Evolutionary conservation across 2,329 filamentous ascomycete genomes (phyloP), one percentile per base, ranked within the genome.

Genomic region (Achaetomium macrosporum): DNA sequence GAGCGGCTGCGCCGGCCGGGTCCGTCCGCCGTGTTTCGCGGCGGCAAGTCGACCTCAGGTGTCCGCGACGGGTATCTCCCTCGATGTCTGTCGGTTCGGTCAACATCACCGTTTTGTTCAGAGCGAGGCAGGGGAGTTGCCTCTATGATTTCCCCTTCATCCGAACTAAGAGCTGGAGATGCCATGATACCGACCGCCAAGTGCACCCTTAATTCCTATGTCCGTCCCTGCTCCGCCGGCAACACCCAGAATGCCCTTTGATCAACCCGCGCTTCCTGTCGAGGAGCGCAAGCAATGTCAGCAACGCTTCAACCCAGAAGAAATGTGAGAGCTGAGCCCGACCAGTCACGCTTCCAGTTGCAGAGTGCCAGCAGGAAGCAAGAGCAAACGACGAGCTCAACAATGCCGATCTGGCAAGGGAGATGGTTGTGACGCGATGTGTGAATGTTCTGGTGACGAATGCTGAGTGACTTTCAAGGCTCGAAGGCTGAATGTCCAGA

Each of bases 61-160:
- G 81, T 82, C 66, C 71, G 73, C 61, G 80, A 79, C 61, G 79
- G 77, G 63, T 73, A 67, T 77, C 76, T 80, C 69, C 72, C 76
- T 73, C 79, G 82, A 74, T 73, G 79, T 91, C 90, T 95, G 87
- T 87, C 81, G 79, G 78, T 83, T 82, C 86, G 87, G 89, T 95
- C 88, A 95, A 95, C 85, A 61, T 61, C 59, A 82, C 80, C 84
- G 82, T 76, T 84, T 85, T 83, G 80, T 81, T 84, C 82, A 79
- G 81, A 74, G 72, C 79, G 79, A 78, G 79, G 77, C 79, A 84
- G 82, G 84, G 86, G 85, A 88, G 87, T 88, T 93, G 89, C 88
- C 89, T 91, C 88, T 70, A 86, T 74, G 71, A 92, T 90, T 77
- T 95, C 90, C 74, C 90, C 89, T 73, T 95, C 88, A 72, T 89